phyloP scores from a whole-genome alignment of 371 early-diverging fungal species.

The Mucor lusitanicus region DNA sequence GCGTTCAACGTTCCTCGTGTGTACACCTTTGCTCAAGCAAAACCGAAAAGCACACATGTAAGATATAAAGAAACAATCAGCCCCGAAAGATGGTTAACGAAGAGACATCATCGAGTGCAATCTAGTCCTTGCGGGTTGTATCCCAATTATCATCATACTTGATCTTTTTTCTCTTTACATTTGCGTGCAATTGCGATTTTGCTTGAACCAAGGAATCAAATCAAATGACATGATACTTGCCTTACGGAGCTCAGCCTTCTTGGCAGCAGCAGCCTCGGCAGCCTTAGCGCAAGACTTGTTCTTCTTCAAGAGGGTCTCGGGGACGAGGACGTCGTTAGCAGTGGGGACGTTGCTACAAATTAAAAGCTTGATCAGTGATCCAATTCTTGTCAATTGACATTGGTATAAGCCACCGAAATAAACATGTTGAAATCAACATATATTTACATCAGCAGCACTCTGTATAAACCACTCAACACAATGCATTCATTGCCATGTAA shows the following conservation, averaged over 20 bases:
- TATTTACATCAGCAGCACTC: neutral
- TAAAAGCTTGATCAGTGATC: neutral
- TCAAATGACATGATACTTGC: conserved; percentile 37
- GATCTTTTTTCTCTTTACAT: neutral
- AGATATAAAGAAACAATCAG: conserved; percentile 40
- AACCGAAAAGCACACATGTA: neutral
- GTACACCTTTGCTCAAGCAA: neutral
- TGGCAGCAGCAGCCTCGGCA: conserved; percentile 72
- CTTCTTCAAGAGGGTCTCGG: conserved; percentile 98
- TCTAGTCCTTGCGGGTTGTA: conserved; percentile 32
- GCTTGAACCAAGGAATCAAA: neutral
- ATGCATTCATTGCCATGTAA: neutral
- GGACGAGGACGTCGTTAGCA: conserved; percentile 75
- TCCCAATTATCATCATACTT: conserved; percentile 22
- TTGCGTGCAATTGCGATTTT: neutral
- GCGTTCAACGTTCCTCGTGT: neutral
- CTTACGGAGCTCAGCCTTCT: conserved; percentile 65
- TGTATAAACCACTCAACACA: neutral
- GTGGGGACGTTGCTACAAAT: conserved; percentile 57
- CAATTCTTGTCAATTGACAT: neutral
- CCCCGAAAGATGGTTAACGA: conserved; percentile 77
- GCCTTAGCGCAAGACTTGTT: conserved; percentile 87
- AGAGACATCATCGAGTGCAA: conserved; percentile 52
- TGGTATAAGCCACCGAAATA: neutral
- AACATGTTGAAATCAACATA: neutral